Conservation (phyloP, 2,329 filamentous ascomycete species). For the Pseudogymnoascus sp. region DNA sequence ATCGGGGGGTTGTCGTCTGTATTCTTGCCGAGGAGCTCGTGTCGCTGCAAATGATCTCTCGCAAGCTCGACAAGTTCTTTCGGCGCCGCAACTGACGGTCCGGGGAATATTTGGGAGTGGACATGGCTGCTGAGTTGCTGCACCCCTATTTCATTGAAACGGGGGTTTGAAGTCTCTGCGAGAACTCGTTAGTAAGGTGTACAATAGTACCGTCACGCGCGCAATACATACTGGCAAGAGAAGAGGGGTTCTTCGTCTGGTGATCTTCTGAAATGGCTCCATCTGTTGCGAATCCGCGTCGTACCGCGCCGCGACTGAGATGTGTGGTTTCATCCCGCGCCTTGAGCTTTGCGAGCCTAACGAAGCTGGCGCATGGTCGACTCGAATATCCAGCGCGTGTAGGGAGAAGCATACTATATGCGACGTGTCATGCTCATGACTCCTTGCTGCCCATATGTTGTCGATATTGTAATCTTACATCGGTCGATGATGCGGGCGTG, state of each 20-base stretch:
- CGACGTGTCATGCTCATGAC: conserved; percentile 11
- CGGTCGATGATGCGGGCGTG: conserved; percentile 4
- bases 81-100: conserved; percentile 50
- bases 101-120: conserved; percentile 74
- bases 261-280: conserved; percentile 10
- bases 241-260: conserved; percentile 6
- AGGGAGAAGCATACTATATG: conserved; percentile 29
- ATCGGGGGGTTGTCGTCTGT: conserved; percentile 71
- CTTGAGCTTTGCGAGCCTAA: conserved; percentile 46
- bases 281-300: conserved; percentile 39
- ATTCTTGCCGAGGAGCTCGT: conserved; percentile 87
- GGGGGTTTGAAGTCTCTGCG: conserved; percentile 44
- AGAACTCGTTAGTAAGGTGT: conserved; percentile 15
- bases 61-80: conserved; percentile 72
- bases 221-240: conserved; percentile 20
- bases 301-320: conserved; percentile 28
- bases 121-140: conserved; percentile 86
- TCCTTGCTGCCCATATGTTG: conserved; percentile 9
- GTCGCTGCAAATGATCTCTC: conserved; percentile 72
- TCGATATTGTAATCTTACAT: conserved; percentile 9
- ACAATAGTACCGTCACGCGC: neutral
- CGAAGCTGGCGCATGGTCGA: conserved; percentile 38
- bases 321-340: conserved; percentile 31
- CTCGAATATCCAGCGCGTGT: conserved; percentile 26
- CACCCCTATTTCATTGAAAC: conserved; percentile 89